Evolutionary conservation across 371 early-diverging fungal genomes (phyloP), one percentile per base, ranked within the genome.

Genomic region (Actinomortierella wolfii): DNA sequence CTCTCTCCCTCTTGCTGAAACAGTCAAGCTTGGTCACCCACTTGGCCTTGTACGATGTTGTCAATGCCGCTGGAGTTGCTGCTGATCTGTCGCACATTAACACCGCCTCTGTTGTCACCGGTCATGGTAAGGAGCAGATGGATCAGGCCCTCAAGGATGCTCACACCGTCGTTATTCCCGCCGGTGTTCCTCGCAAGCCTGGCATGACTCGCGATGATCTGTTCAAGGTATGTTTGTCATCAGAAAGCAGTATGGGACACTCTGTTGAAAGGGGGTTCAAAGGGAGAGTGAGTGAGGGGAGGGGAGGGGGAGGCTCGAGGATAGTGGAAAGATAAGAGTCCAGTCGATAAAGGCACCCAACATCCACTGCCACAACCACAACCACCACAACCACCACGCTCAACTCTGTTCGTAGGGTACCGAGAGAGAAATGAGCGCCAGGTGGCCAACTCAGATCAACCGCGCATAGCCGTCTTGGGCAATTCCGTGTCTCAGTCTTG

Each of bases 71-170:
- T 23, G 99, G 97, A 60, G 95, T 97, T 61, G 97, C 98, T 47
- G 97, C 98, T 54, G 99, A 99, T 77, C 83, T 99, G 53, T 87
- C 92, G 67, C 99, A 99, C 87, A 93, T 99, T 85, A 95, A 94
- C 90, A 94, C 96, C 52, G 78, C 83, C 76, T 88, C 93, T 62
- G 84, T 81, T 71, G 93, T 91, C 63, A 78, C 68, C 41, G 76
- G 69, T 1, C 57, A 68, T 28, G 69, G 64, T 29, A 83, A 89
- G 68, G 91, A 89, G 18, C 86, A 88, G 50, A 87, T 98, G 79
- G 88, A 87, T 78, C 85, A 79, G 58, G 93, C 98, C 39, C 81
- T 99, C 53, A 80, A 85, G 63, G 97, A 86, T 56, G 88, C 92
- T 26, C 90, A 96, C 71, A 84, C 97, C 54, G 94, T 99, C 60